These are phyloP conservation scores for Ilyonectria sp. DNA, from an alignment of 2,329 filamentous ascomycete genomes.

Conservation along the genomic window DNA sequence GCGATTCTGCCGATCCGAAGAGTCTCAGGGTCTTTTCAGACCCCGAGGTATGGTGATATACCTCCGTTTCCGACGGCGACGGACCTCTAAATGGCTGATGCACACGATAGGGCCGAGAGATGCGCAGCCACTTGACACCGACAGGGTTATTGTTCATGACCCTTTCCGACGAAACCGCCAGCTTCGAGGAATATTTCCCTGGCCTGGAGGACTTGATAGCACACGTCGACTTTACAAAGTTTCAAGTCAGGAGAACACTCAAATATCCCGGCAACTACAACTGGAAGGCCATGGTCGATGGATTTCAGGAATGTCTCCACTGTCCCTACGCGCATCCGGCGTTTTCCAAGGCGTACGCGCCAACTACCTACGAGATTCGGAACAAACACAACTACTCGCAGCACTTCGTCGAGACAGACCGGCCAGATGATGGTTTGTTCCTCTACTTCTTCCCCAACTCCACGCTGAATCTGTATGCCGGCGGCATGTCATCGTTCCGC, in stretches of 20 bases:
- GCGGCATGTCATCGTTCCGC: constrained; percentile 70
- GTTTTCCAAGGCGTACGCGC: constrained; percentile 68
- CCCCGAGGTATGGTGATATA: background rate
- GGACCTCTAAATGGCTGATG: background rate
- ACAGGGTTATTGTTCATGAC: constrained; percentile 69
- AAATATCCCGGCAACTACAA: constrained; percentile 71
- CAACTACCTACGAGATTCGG: constrained; percentile 68
- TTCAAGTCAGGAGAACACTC: constrained; percentile 66
- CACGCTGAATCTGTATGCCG: constrained; percentile 70
- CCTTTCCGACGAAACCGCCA: constrained; percentile 61
- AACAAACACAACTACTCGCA: constrained; percentile 70
- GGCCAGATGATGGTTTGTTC: constrained; percentile 68
- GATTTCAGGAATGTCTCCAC: constrained; percentile 65
- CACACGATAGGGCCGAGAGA: constrained; percentile 27
- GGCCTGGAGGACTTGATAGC: constrained; percentile 64
- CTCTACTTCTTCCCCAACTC: constrained; percentile 71
- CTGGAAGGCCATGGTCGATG: constrained; percentile 41
- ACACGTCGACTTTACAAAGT: constrained; percentile 67
- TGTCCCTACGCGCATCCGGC: constrained; percentile 72
- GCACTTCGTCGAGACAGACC: constrained; percentile 68
- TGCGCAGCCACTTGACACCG: constrained; percentile 56
- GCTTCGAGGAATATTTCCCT: constrained; percentile 68
- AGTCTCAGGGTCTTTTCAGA: constrained; percentile 20
- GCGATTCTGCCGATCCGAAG: constrained; percentile 19
- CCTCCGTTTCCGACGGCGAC: background rate